Evolutionary conservation across 176 grass and related monocot genomes (phyloP), one percentile per base, ranked within the genome.

Genomic region (Stipa capillata): DNA sequence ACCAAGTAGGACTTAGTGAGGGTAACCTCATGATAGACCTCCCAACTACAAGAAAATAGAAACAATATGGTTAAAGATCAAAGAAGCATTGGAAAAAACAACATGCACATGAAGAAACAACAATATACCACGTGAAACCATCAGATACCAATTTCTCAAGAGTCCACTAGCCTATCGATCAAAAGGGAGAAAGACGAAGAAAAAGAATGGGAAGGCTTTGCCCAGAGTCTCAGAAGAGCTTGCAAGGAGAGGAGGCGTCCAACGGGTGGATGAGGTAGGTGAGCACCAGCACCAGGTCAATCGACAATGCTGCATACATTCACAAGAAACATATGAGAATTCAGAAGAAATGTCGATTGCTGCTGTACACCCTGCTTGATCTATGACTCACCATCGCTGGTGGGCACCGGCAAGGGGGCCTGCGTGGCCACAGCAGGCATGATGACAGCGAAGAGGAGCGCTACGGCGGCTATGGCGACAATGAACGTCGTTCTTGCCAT

Each of bases 261-360:
- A 90, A 61, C 24, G 89, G 89, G 65, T 87, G 89, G 89, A 87
- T 90, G 89, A 90, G 80, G 89, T 90, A 90, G 69, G 89, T 90
- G 45, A 90, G 84, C 80, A 90, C 89, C 60, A 90, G 89, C 58
- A 84, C 89, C 61, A 84, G 17, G 37, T 90, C 89, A 45, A 90
- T 69, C 12, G 89, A 87, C 11, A 75, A 72, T 20, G 84, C 89
- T 90, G 84, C 60, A 72, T 2, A 8, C 5, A 41, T 13, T 1
- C 44, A 18, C 52, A 27, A 50, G 51, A 59, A 66, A 36, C 44
- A 58, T 2, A 62, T 71, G 14, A 24, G 52, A 72, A 65, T 27
- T 4, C 20, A 18, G 13, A 57, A 49, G 28, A 21, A 17, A 24
- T 24, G 35, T 65, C 62, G 40, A 37, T 64, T 17, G 3, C 9